Conservation (phyloP, 2,329 filamentous ascomycete genomes). For the Fonsecaea erecta region DNA sequence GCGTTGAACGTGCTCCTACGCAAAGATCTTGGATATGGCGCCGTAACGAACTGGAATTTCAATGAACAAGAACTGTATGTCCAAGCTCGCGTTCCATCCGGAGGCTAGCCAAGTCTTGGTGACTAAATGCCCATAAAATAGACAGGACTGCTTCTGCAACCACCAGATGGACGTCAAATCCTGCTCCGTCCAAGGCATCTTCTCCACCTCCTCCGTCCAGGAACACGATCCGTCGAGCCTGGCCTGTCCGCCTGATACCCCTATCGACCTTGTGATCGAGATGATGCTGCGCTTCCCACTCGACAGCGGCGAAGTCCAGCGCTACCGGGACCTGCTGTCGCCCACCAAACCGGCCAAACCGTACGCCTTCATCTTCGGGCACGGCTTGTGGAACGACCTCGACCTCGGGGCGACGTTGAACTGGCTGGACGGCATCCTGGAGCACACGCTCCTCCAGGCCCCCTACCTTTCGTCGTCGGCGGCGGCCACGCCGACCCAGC, state of each 20-base stretch:
- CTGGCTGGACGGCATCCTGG: conserved; percentile 76
- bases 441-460: conserved; percentile 81
- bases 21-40: conserved; percentile 55
- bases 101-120: too few species aligned
- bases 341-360: conserved; percentile 41
- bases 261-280: conserved; percentile 50
- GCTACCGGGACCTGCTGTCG: conserved; percentile 47
- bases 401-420: conserved; percentile 48
- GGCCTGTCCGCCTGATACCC: conserved; percentile 43
- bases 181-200: conserved; percentile 58
- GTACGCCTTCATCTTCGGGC: conserved; percentile 53
- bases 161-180: conserved; percentile 56
- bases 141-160: conserved; percentile 55
- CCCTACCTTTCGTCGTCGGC: conserved; percentile 26
- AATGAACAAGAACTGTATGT: conserved; percentile 48
- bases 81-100: too few species aligned
- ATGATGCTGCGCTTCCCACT: conserved; percentile 53
- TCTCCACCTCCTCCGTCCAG: conserved; percentile 52
- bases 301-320: conserved; percentile 46
- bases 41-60: conserved; percentile 58
- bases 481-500: not conserved
- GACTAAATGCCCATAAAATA: conserved; percentile 27
- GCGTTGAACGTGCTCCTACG: conserved; percentile 54
- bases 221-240: conserved; percentile 50
- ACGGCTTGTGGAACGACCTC: conserved; percentile 56